Evolutionary conservation across 331 rosid species (phyloP), one percentile per base, ranked within the genome.

Genomic region (Pyrus hybrid): DNA sequence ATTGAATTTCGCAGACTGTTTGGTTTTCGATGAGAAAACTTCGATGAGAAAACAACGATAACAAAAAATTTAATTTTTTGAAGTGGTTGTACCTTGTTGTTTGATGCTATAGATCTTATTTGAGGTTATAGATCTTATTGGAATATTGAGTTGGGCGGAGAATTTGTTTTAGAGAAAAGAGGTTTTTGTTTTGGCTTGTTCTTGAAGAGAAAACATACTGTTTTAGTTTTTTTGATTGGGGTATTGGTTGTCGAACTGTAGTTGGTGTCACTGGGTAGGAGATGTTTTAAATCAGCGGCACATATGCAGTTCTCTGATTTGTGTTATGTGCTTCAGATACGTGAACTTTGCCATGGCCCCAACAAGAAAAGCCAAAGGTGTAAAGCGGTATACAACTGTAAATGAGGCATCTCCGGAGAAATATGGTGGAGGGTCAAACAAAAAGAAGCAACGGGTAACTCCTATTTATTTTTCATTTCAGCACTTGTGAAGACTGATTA

Each of bases 261-360:
- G 29, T 58, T 73, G 26, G 63, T n/a, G 58, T 12, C 18, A 22
- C 21, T 47, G 63, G 14, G 8, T 23, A 6, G 43, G 26, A 5
- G 13, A 14, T 32, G 26, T 45, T 61, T 66, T 9, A 21, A 54
- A 23, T 74, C 63, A 41, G 71, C 7, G 10, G 13, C 13, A 2
- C 58, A 53, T 3, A 5, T 29, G 26, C 30, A 30, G n/a, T 53
- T 66, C 56, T 47, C 72, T 68, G 43, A 26, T 60, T 68, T 79
- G 33, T 17, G 56, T 81, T 28, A 13, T 67, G 58, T 41, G 66
- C 54, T 73, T 75, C 92, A 81, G 88, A 77, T 72, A 75, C 74
- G 66, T 65, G 75, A 73, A 76, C 72, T 26, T 57, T 77, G 70
- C 53, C 16, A 91, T 89, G 97, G 93, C 97, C 6, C 97, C 97